These are phyloP conservation scores for Mimosa pudica DNA, from an alignment of 306 rosid genomes.

Conservation along the genomic window DNA sequence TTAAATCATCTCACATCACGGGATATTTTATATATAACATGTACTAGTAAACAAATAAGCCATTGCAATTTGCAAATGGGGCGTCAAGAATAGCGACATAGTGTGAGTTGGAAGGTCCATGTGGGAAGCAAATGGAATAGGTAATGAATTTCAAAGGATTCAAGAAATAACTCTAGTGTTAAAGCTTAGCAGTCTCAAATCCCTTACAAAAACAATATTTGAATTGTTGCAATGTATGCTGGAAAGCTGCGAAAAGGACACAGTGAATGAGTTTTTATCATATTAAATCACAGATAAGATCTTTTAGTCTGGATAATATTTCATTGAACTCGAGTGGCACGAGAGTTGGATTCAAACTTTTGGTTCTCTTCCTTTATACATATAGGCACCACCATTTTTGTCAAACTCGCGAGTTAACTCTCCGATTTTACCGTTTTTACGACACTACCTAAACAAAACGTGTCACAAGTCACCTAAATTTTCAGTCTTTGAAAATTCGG, in stretches of 20 bases:
- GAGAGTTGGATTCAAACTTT: neutral
- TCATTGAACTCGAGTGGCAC: neutral
- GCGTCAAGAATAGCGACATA: neutral
- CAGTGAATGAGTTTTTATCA: neutral
- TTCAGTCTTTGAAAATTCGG: too few species aligned
- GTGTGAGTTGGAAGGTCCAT: slow-evolving; percentile 5
- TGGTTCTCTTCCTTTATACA: neutral
- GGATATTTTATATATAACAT: neutral
- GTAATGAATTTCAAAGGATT: neutral
- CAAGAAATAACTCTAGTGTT: neutral
- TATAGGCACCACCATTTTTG: neutral
- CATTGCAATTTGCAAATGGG: neutral
- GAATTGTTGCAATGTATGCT: neutral
- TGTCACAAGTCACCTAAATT: too few species aligned
- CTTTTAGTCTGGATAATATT: neutral
- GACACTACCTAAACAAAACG: too few species aligned
- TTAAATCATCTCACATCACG: neutral
- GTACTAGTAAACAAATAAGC: neutral
- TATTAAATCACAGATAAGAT: neutral
- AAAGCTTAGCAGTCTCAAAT: neutral
- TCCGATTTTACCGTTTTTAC: too few species aligned
- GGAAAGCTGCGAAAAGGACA: neutral
- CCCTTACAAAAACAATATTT: neutral
- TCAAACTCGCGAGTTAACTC: too few species aligned
- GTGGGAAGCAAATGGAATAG: neutral